A percentile compares a stretch with the other conserved stretches of the same genome.
Conservation (phyloP, 1,284 basidiomycete genomes). For the Trametes polyzona region DNA sequence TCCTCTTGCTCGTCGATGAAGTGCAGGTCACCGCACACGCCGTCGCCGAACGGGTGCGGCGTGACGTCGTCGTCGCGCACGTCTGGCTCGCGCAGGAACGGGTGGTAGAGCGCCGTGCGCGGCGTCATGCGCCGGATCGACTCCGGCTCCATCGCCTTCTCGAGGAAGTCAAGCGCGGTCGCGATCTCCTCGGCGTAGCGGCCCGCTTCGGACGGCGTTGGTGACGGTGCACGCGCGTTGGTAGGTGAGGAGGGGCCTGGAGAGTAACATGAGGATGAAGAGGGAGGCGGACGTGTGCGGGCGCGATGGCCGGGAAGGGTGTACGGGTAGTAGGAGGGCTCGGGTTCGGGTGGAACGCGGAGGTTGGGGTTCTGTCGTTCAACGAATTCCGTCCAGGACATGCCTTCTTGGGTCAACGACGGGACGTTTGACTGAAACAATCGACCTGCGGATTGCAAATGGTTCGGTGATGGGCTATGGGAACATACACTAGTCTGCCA, state of each 20-base stretch:
- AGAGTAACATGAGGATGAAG: slow-evolving; percentile 35
- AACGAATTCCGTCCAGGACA: slow-evolving; percentile 75
- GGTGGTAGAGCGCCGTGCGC: slow-evolving; percentile 73
- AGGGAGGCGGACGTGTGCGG: slow-evolving; percentile 35
- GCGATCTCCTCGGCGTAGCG: slow-evolving; percentile 63
- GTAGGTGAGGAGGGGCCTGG: slow-evolving; percentile 28
- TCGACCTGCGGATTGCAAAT: slow-evolving; percentile 63
- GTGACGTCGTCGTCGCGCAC: slow-evolving; percentile 64
- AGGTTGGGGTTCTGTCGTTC: slow-evolving; percentile 78
- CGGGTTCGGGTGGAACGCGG: slow-evolving; percentile 55
- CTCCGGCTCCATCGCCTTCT: slow-evolving; percentile 74
- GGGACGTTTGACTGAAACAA: slow-evolving; percentile 88
- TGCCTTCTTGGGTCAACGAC: slow-evolving; percentile 65
- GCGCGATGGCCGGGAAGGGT: slow-evolving; percentile 21
- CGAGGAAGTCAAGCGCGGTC: slow-evolving; percentile 74
- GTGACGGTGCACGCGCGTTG: slow-evolving; percentile 9
- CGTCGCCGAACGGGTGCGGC: slow-evolving; percentile 68
- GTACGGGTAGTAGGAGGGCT: slow-evolving; percentile 60
- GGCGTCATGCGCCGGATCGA: slow-evolving; percentile 79
- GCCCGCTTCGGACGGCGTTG: slow-evolving; percentile 31
- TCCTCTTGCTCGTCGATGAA: slow-evolving; percentile 61
- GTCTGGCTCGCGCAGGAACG: slow-evolving; percentile 60
- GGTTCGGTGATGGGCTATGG: not conserved
- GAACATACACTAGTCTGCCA: not conserved
- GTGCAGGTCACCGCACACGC: slow-evolving; percentile 64